Conservation (phyloP, 345 rosid species). For the Fremontodendron californicum region DNA sequence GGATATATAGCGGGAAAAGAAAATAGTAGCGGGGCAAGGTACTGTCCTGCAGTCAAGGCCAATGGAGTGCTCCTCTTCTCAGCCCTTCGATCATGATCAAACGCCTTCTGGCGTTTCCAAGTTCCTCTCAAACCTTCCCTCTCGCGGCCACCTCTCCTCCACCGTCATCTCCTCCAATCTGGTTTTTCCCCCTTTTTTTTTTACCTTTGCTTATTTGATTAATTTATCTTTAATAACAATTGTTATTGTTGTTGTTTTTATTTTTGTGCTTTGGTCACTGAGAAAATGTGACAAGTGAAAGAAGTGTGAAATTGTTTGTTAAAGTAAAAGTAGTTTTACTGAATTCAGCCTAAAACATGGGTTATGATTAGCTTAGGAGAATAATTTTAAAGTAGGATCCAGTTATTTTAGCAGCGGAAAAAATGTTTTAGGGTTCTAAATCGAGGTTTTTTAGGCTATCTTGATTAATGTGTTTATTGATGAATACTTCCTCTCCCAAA, state of each 20-base stretch:
- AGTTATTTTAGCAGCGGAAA: background rate
- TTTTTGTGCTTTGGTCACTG: background rate
- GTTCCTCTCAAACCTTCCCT: constrained; percentile 71
- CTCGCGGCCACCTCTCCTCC: constrained; percentile 76
- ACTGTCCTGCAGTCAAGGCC: constrained; percentile 8
- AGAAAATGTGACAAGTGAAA: background rate
- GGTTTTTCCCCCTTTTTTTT: constrained; percentile 46
- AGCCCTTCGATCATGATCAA: constrained; percentile 33
- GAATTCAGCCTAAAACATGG: background rate
- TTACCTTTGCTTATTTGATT: background rate
- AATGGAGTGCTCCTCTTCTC: constrained; percentile 59
- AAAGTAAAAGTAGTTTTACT: background rate
- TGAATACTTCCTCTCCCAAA: background rate
- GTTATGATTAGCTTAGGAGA: background rate
- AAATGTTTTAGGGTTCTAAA: background rate
- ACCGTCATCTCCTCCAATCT: constrained; percentile 60
- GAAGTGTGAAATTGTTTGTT: background rate
- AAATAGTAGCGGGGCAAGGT: too few relatives aligned
- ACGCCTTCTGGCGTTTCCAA: constrained; percentile 36
- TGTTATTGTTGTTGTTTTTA: background rate
- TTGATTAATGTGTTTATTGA: background rate
- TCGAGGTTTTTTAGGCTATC: background rate
- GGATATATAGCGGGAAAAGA: too few relatives aligned
- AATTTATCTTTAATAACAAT: background rate
- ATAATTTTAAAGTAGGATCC: background rate